Base-by-base conservation (phyloP, 192 early-diverging fungal genomes). In the Cladochytrium replicatum region DNA sequence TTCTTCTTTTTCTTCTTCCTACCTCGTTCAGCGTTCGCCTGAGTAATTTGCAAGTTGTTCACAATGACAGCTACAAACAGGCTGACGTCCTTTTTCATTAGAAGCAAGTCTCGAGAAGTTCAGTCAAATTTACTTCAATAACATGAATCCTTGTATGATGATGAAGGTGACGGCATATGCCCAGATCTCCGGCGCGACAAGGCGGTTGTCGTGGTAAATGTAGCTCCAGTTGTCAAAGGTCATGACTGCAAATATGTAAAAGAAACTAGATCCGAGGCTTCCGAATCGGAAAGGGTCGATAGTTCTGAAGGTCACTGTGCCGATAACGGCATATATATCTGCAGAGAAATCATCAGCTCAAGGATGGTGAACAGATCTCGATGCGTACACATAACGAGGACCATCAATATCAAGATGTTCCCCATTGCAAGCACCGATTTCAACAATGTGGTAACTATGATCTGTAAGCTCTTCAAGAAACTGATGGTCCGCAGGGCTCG, bases 21-120 rank as follows among this genome's bases (percentile, higher is more conserved):
- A 2, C 5, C n/a, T 19, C 52, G 30, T 32, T 40, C 23, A 6
- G 23, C 15, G 19, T 54, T 47, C 13, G 54, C 11, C 19, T 39
- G 17, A 48, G 6, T 50, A 5, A 30, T 17, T 25, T 61, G 54
- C 19, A 69, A 57, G 48, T 69, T 69, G 57, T 60, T 60, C 17
- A 69, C 67, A 29, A 69, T 66, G 41, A 69, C 67, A 17, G 67
- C 67, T 9, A 64, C 59, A 30, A 69, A 57, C 19, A 69, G 54
- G 30, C 67, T 69, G 34, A 17, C 6, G 19, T 23, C 19, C 41
- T 24, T 2, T 9, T 23, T 15, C n/a, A 39, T 9, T 1, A 34
- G 21, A 43, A 34, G 25, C 1, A 42, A 22, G 9, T 1, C 2
- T n/a, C n/a, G n/a, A n/a, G n/a, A n/a, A n/a, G n/a, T n/a, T n/a